Base-by-base conservation (phyloP, 495 filamentous ascomycete species). In the Penicillium bialowiezense region DNA sequence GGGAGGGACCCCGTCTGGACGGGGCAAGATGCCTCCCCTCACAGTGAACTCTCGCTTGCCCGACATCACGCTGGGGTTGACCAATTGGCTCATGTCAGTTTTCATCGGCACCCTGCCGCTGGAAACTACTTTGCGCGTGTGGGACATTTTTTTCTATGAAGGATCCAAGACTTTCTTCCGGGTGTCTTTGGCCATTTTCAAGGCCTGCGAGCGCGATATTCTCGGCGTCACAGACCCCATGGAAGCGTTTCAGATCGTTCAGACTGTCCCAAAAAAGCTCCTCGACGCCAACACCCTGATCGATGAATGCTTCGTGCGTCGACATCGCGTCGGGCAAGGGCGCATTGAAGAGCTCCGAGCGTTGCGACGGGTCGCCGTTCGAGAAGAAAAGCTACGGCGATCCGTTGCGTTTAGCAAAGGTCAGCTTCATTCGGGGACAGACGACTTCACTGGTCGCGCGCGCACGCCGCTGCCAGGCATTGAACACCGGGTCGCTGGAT, bases 1-100 rank as follows among this genome's bases (percentile, higher is more conserved):
- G 54, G 77, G 51, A 41, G 61, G 83, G 8, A 79, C 84, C 26
- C 80, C 82, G 24, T 67, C 76, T 18, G 67, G 72, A 7, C 63
- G 57, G 18, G 52, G 54, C 29, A 71, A 65, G 46, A 35, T 56
- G 10, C 64, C 69, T 37, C 67, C 75, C 17, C 67, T 77, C 14
- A 78, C 71, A 17, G 74, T 77, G 28, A 72, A 70, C 51, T 76
- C 79, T 17, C 82, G 87, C 2, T 73, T 96, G 7, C 93, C 93
- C 0, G 89, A 93, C 9, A 91, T 98, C 56, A 91, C 90, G 7
- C 79, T 98, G 2, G 92, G 91, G 51, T 86, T 91, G 59, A 96
- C 91, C 1, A 86, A 90, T n/a, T 98, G 93, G 93, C 95, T 98
- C 66, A 98, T 98, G 93, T 90, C 86, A 13, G 85, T 91, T 36